Evolutionary conservation across 306 rosid species (phyloP).

Genomic region (Alnus glutinosa): DNA sequence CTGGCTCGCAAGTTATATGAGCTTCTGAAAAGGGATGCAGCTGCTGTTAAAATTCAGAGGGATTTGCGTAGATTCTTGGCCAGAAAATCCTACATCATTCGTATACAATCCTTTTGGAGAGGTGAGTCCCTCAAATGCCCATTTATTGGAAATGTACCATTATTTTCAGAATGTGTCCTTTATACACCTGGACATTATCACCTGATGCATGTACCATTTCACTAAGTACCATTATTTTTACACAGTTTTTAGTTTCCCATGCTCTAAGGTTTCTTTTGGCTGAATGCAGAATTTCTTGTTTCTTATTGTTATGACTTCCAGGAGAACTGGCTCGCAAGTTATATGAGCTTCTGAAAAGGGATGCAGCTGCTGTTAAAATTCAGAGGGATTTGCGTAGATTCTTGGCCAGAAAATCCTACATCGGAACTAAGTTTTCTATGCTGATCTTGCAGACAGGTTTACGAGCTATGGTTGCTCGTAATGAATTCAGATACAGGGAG

Average conservation of each 20-base stretch:
- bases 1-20: constrained; percentile 56
- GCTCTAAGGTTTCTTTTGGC: constrained; percentile 2
- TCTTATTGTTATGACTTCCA: constrained; percentile 37
- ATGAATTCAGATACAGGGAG: constrained; percentile 48
- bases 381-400: constrained; percentile 54
- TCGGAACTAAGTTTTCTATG: constrained; percentile 35
- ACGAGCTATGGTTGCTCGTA: constrained; percentile 52
- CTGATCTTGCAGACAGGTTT: constrained; percentile 61
- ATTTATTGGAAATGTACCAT: constrained; percentile 14
- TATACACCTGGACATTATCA: neutral
- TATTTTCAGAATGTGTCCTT: neutral
- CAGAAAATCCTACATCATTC: constrained; percentile 48
- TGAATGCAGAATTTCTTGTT: constrained; percentile 13
- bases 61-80: constrained; percentile 49
- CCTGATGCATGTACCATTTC: neutral
- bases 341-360: constrained; percentile 48
- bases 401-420: constrained; percentile 55
- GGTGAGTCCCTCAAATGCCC: constrained; percentile 45
- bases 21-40: constrained; percentile 48
- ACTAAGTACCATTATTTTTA: neutral
- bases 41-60: constrained; percentile 69
- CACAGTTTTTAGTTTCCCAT: constrained; percentile 2
- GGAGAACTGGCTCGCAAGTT: constrained; percentile 68
- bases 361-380: constrained; percentile 59
- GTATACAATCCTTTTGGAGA: constrained; percentile 71